Conservation (phyloP, 2,329 filamentous ascomycete species). For the Pseudonectria foliicola region DNA sequence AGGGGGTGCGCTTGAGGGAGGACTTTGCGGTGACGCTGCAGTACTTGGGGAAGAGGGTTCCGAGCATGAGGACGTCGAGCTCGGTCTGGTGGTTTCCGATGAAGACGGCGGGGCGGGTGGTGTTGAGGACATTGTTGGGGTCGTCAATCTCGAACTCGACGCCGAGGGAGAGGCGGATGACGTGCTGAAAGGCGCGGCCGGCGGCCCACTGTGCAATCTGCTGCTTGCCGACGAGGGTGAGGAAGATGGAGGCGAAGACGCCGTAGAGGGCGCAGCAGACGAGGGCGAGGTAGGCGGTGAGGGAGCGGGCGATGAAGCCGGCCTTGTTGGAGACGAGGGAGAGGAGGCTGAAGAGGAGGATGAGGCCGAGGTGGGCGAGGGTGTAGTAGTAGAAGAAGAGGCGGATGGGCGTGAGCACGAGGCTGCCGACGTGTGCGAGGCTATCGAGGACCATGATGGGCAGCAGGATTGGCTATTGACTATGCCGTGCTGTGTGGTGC, state of each 20-base stretch:
- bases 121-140: slow-evolving; percentile 52
- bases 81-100: slow-evolving; percentile 95
- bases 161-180: slow-evolving; percentile 69
- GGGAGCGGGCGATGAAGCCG: slow-evolving; percentile 61
- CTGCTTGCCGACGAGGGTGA: slow-evolving; percentile 65
- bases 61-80: slow-evolving; percentile 88
- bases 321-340: slow-evolving; percentile 51
- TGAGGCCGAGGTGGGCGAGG: slow-evolving; percentile 44
- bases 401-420: slow-evolving; percentile 30
- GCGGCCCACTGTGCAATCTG: slow-evolving; percentile 81
- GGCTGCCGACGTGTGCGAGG: slow-evolving; percentile 1
- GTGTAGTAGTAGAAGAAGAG: slow-evolving; percentile 39
- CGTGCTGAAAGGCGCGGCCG: slow-evolving; percentile 70
- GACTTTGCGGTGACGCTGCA: slow-evolving; percentile 92
- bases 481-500: too few relatives aligned
- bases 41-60: slow-evolving; percentile 80
- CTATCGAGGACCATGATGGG: too few relatives aligned
- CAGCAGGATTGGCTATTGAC: too few relatives aligned
- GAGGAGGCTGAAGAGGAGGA: slow-evolving; percentile 53
- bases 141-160: slow-evolving; percentile 72
- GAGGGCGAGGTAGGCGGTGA: slow-evolving; percentile 59
- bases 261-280: slow-evolving; percentile 62
- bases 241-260: slow-evolving; percentile 62
- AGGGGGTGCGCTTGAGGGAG: slow-evolving; percentile 67
- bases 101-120: slow-evolving; percentile 75